Base-by-base conservation (phyloP, 2,329 filamentous ascomycete genomes). In the Sporothrix variecibatus region DNA sequence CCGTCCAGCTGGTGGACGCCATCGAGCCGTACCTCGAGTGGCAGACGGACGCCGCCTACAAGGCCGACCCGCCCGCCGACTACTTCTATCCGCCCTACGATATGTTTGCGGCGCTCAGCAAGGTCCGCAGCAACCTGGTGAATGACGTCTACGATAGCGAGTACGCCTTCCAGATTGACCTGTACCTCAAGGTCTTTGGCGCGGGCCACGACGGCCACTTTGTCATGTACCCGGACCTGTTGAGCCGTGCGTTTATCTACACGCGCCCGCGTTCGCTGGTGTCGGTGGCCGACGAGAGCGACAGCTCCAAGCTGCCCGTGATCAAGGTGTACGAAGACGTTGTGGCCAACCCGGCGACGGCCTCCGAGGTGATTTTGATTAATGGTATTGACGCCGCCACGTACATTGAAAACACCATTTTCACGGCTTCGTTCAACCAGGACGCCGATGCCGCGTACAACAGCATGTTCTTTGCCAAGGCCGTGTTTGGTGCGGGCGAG, bases 281-380 rank as follows among this genome's bases (percentile, higher is more conserved):
- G 5, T 84, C 82, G 6, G 77, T 82, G 69, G 81, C 81, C 75
- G 79, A 82, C 60, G 81, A 83, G 31, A 78, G n/a, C 43, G 31
- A 20, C 38, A 62, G 72, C 71, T 72, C 72, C 20, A 77, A 77
- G 9, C 73, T 80, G 71, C 80, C 81, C 74, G 83, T 86, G 12
- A 84, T 91, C n/a, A 86, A 86, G 73, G 82, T 89, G 2, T 89
- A 89, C 72, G 75, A 73, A 11, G 71, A 77, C 65, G 60, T 78
- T 68, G 28, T 75, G 26, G 51, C 79, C 75, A 72, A 23, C 26
- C 53, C 71, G 12, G 49, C 56, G 7, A 74, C 78, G 5, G 78
- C 79, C 1, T 76, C 76, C 8, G 46, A 70, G 9, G 77, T 81
- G 7, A 76, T 76, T 23, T 75, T 76, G 26, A 81, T 81, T 77